A percentile compares a stretch with the other conserved stretches of the same genome.
phyloP scores from a whole-genome alignment of 768 basidiomycete species.

The Suillus bovinus region DNA sequence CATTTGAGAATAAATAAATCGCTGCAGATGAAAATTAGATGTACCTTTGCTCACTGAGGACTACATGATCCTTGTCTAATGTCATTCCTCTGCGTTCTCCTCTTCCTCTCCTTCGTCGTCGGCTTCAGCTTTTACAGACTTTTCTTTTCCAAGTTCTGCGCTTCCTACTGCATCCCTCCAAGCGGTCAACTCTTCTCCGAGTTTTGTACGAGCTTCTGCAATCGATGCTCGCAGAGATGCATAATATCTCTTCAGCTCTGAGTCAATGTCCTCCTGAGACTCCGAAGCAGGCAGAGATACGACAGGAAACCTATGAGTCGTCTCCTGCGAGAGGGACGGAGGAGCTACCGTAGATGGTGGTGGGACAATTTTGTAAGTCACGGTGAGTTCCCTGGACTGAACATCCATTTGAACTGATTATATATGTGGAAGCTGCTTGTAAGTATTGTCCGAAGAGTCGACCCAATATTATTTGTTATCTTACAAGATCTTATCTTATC shows the following conservation, averaged over 20 bases:
- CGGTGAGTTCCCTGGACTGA: constrained; percentile 13
- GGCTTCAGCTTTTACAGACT: constrained; percentile 39
- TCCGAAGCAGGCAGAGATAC: constrained; percentile 13
- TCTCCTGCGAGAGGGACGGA: constrained; percentile 22
- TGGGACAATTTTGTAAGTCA: constrained; percentile 24
- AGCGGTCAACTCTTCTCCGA: constrained; percentile 69
- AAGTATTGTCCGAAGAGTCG: no score
- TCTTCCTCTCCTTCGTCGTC: constrained; percentile 51
- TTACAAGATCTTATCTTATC: constrained; percentile 24
- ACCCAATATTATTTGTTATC: neutral
- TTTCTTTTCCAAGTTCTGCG: constrained; percentile 62
- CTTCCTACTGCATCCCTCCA: constrained; percentile 78
- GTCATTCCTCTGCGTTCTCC: constrained; percentile 33
- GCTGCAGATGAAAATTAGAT: no score
- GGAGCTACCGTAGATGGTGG: constrained; percentile 20
- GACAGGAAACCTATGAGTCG: constrained; percentile 28
- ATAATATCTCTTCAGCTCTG: constrained; percentile 44
- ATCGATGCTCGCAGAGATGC: constrained; percentile 48
- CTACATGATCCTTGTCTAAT: neutral
- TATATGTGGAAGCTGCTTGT: constrained; percentile 4
- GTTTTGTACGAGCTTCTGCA: constrained; percentile 47
- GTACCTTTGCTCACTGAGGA: neutral
- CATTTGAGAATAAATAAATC: neutral
- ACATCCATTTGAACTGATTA: constrained; percentile 17
- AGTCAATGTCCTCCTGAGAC: neutral